Conservation (phyloP, 2,329 filamentous ascomycete genomes). For the Stachybotrys chartarum region DNA sequence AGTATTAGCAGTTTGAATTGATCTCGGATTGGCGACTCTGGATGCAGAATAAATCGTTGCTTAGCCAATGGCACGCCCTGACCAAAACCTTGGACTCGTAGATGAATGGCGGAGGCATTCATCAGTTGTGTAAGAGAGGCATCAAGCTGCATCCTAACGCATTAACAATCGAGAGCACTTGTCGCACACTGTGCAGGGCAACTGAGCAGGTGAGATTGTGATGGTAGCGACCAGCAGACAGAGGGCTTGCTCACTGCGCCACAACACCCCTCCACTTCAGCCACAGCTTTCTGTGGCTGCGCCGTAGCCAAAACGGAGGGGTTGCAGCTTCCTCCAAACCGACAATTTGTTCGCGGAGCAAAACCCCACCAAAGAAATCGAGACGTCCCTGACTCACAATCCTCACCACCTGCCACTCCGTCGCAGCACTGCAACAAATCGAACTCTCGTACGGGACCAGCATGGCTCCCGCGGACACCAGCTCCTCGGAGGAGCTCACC, state of each 20-base stretch:
- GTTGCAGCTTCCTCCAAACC: background rate
- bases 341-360: background rate
- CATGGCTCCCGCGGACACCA: constrained; percentile 11
- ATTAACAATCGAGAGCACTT: no score
- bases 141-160: no score
- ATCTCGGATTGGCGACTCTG: no score
- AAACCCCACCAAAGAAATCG: background rate
- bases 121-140: no score
- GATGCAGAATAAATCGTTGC: no score
- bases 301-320: background rate
- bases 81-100: no score
- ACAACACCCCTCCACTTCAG: background rate
- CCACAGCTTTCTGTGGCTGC: background rate
- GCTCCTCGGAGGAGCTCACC: constrained; percentile 45
- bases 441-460: background rate
- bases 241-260: background rate
- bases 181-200: no score
- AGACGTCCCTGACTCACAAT: background rate
- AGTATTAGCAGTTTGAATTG: no score
- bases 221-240: no score
- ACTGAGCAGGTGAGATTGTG: no score
- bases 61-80: no score
- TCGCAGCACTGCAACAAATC: background rate
- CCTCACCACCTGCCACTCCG: background rate
- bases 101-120: no score